Percentiles rank a stretch among this genome's conserved stretches.
These are phyloP conservation scores for Sporothrix humicola DNA, from an alignment of 2,329 filamentous ascomycete species.

Conservation along the genomic window DNA sequence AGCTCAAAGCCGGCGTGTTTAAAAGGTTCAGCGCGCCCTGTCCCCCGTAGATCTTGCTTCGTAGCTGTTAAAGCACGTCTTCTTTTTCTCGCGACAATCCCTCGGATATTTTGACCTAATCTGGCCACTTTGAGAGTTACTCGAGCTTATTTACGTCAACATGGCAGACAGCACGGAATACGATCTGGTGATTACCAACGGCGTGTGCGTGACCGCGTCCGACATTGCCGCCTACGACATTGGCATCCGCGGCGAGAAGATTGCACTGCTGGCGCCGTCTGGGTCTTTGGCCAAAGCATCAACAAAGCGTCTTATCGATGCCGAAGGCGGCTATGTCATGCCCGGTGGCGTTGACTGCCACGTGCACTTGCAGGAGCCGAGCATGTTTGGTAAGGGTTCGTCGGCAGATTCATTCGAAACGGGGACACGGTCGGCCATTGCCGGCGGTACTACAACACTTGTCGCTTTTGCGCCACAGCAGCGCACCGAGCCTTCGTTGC, in stretches of 20 bases:
- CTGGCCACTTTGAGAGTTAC: background rate
- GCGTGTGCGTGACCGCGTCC: slow-evolving; percentile 51
- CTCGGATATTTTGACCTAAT: background rate
- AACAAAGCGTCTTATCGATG: slow-evolving; percentile 48
- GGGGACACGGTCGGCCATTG: slow-evolving; percentile 60
- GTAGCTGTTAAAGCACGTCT: background rate
- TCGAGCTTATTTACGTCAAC: background rate
- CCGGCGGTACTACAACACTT: slow-evolving; percentile 64
- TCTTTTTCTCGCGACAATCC: background rate
- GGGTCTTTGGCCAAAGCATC: slow-evolving; percentile 43
- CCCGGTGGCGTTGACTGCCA: slow-evolving; percentile 51
- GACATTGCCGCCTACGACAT: slow-evolving; percentile 52
- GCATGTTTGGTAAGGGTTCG: slow-evolving; percentile 44
- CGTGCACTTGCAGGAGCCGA: slow-evolving; percentile 50
- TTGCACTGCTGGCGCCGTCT: slow-evolving; percentile 49
- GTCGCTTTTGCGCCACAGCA: slow-evolving; percentile 62
- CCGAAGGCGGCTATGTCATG: slow-evolving; percentile 52
- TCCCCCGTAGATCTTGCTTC: background rate
- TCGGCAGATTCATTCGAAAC: slow-evolving; percentile 46
- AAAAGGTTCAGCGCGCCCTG: background rate
- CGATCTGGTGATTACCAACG: slow-evolving; percentile 52
- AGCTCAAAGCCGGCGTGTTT: background rate
- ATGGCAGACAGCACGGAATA: slow-evolving; percentile 39
- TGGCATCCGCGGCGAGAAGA: slow-evolving; percentile 52
- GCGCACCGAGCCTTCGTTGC: slow-evolving; percentile 52